Base-by-base conservation (phyloP, 202 grass and related monocot genomes). In the Panicum virgatum region DNA sequence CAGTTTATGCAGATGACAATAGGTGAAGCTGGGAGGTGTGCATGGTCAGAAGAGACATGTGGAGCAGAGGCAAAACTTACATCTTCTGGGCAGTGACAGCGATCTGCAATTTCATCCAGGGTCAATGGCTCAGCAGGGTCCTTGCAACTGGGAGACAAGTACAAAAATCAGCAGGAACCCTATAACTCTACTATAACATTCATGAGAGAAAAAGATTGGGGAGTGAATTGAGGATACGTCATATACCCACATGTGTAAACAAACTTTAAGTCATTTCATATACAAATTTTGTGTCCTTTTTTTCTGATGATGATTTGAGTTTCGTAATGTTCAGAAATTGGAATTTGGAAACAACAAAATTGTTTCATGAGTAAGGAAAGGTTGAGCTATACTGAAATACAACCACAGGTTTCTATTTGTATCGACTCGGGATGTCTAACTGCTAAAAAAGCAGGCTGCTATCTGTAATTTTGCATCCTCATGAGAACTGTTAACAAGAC, bases 51-150 rank as follows among this genome's bases (percentile, higher is more conserved):
- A 65, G 36, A 74, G 13, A 62, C 67, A 59, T 63, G 7, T 51
- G n/a, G 18, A 51, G 37, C 23, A 68, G 54, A 82, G 13, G 65
- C 80, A 63, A 79, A 83, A 10, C 69, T 74, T 90, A 99, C 96
- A 82, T 99, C 73, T 79, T 92, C 93, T 32, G 89, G 86, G 54
- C 79, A 85, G 80, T 96, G 92, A 48, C 96, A 99, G 18, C 93
- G 86, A 62, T 98, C 92, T 18, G 96, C 90, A 36, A 98, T 95
- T 89, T 95, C 87, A 61, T 90, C 89, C 44, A 98, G 40, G 2
- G 90, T 90, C 89, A 98, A 88, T 47, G 92, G 86, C 58, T 98
- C 92, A 42, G 72, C 65, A 73, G 96, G 96, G 38, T 99, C 77
- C 84, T 99, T 90, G 83, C 93, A 99, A 70, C 96, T 99, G 89